Percentiles rank a stretch among this genome's conserved stretches.
Evolutionary conservation across 2,329 filamentous ascomycete genomes (phyloP).

Genomic region (Monosporascus ibericus): DNA sequence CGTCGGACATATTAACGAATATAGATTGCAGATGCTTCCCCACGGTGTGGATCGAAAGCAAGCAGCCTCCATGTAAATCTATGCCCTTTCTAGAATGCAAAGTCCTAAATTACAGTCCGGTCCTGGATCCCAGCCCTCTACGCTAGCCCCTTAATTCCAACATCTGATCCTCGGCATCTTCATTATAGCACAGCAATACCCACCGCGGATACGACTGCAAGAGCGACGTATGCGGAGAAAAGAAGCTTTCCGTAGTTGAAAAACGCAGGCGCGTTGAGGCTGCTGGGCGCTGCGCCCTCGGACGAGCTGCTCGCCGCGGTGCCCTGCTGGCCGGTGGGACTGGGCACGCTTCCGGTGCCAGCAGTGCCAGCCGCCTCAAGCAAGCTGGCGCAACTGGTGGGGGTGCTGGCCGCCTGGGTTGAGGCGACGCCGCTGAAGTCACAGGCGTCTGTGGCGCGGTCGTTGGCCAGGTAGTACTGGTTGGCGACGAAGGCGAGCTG

Average conservation of each 20-base stretch:
- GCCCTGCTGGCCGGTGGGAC: slow-evolving; percentile 31
- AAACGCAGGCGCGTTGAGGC: slow-evolving; percentile 25
- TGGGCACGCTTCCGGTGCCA: slow-evolving; percentile 50
- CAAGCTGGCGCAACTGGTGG: slow-evolving; percentile 50
- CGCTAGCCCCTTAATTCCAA: no score
- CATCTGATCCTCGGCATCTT: no score
- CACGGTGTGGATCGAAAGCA: no score
- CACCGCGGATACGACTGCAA: slow-evolving; percentile 43
- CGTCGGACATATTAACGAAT: no score
- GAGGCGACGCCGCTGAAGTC: slow-evolving; percentile 64
- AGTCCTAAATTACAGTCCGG: no score
- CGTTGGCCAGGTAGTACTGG: slow-evolving; percentile 57
- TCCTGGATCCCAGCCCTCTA: no score
- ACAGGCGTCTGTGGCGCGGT: slow-evolving; percentile 56
- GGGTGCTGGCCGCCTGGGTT: slow-evolving; percentile 39
- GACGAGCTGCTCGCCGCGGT: slow-evolving; percentile 27
- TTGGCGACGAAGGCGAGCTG: slow-evolving; percentile 71
- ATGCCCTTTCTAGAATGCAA: no score
- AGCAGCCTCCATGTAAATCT: no score
- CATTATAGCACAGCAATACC: slow-evolving; percentile 49
- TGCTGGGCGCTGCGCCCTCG: slow-evolving; percentile 36
- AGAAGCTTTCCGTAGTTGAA: slow-evolving; percentile 26
- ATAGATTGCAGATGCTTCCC: no score
- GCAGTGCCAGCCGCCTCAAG: slow-evolving; percentile 58
- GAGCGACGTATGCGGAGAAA: slow-evolving; percentile 42